Evolutionary conservation across 768 basidiomycete genomes (phyloP), one percentile per base, ranked within the genome.

Genomic region (Cystobasidiopsis lactophilus): DNA sequence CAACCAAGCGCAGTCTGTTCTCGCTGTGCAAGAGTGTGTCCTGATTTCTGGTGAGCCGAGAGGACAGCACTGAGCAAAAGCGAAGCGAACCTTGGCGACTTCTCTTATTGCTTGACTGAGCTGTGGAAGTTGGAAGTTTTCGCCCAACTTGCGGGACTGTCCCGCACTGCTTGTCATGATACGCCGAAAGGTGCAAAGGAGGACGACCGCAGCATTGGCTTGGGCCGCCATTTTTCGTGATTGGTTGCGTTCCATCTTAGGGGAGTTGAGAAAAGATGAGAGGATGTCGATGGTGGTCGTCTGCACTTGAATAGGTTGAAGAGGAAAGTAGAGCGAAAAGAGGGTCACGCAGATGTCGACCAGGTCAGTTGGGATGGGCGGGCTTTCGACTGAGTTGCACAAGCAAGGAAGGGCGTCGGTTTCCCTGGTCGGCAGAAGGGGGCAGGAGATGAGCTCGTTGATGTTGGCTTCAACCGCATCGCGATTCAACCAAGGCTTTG

Each of bases 301-400:
- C 51, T 67, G 64, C 7, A 63, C 64, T 24, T 66, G 65, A 2
- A 77, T 66, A 58, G 83, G 83, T 65, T 93, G 89, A 23, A 78
- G 66, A 1, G 83, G 79, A 26, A 93, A 73, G 35, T 93, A 68
- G 33, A 75, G 73, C 0, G 83, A 71, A 60, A 95, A 95, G 2
- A 95, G 72, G 40, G 81, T 77, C n/a, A 96, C 78, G 0, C 85
- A 82, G 5, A 80, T 77, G 64, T 95, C 83, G 26, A 93, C 81
- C 10, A 85, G 81, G 3, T 81, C 76, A 0, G 85, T 85, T 0
- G 75, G 2, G 88, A 71, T 2, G 88, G 78, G 7, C 82, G 77
- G 7, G 82, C 75, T 66, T 40, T 73, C 73, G 54, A 43, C 14
- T 45, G 46, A 27, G 56, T 44, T 40, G 41, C 48, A 53, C 7